Conservation (phyloP, 2,329 filamentous ascomycete genomes). For the Nigrospora oryzae region DNA sequence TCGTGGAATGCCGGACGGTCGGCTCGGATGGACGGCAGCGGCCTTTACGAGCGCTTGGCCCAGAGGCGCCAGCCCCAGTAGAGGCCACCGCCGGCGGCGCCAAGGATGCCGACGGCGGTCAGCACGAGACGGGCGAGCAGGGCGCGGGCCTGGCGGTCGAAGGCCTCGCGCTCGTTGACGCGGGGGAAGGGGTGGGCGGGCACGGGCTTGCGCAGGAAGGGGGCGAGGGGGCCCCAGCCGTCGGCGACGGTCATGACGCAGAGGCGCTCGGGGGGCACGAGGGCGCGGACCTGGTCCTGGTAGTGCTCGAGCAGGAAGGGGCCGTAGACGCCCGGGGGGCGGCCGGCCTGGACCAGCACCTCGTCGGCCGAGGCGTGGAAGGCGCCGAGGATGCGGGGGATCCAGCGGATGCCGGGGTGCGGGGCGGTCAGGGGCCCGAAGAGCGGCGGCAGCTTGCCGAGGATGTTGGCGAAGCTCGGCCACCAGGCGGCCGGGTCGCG, state of each 20-base stretch:
- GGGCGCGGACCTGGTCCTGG: neutral
- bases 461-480: constrained; percentile 8
- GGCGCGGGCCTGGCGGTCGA: no score
- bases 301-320: neutral
- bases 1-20: no score
- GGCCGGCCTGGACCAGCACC: neutral
- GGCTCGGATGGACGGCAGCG: no score
- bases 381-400: neutral
- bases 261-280: neutral
- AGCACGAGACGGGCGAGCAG: no score
- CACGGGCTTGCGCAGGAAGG: constrained; percentile 3
- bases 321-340: neutral
- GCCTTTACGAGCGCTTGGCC: no score
- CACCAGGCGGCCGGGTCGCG: constrained; percentile 9
- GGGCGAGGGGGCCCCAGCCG: constrained; percentile 4
- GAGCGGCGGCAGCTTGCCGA: neutral
- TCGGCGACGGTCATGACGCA: constrained; percentile 4
- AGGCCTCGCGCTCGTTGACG: constrained; percentile 1
- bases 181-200: neutral
- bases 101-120: no score
- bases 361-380: neutral
- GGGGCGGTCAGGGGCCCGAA: neutral
- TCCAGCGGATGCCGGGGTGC: neutral
- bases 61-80: no score
- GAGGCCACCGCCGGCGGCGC: no score